Base-by-base conservation (phyloP, 805 yeast genomes). In the Nakazawaea holstii region DNA sequence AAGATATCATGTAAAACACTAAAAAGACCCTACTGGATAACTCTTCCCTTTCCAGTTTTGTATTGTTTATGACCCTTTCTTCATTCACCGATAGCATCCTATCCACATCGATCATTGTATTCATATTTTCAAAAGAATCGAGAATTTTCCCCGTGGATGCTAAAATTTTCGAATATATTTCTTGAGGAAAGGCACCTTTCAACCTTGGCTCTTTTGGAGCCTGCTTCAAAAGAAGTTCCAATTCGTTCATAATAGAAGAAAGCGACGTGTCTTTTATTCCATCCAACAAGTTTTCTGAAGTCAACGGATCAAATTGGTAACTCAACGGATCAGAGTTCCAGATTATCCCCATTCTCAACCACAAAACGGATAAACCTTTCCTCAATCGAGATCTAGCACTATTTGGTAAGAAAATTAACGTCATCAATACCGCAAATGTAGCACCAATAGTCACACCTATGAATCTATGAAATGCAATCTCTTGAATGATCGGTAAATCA, bases 301-400 rank as follows among this genome's bases (percentile, higher is more conserved):
- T 49, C 32, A 52, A 56, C 13, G 56, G 62, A 32, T 62, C 59
- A 24, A 56, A 56, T n/a, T 60, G 64, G 44, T 67, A 74, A 14
- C 72, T 75, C 51, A 87, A 64, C 1, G 91, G 89, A 53, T 86
- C 92, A 42, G 81, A 68, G 54, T 82, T 83, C 95, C 95, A 87
- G 8, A 82, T 73, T 20, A 88, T 73, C 1, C 96, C 96, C 74
- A 87, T 73, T 39, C 90, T 69, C 36, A 88, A 67, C 95, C 95
- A 88, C 20, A 87, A 68, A 2, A 81, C 66, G 0, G 88, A 77
- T 20, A 87, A 59, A 0, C 88, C 87, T 27, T 72, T 70, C 49
- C 86, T 79, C 50, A 87, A 65, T 41, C 89, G 67, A 11, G 78
- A 69, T 40, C 95, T 70, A 0, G 96, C 95, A 57, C 88, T 81